Evolutionary conservation across 768 basidiomycete species (phyloP).

Genomic region (Leccinum incarnatum): DNA sequence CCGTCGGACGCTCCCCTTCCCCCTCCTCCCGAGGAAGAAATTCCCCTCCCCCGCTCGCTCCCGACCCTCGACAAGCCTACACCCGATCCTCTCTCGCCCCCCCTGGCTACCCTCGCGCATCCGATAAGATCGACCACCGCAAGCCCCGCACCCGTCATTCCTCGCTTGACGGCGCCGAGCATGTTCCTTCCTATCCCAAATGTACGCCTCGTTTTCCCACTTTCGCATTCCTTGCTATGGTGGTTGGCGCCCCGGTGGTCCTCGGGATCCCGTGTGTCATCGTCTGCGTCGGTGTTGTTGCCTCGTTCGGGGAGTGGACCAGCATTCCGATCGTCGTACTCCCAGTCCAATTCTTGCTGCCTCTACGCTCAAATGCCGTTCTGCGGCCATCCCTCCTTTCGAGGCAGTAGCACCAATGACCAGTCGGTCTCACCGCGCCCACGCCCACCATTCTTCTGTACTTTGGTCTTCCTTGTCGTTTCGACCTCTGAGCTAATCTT

Average conservation of each 20-base stretch:
- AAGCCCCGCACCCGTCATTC: conserved; percentile 42
- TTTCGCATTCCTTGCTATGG: conserved; percentile 56
- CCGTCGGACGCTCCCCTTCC: background rate
- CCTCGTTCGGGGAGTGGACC: conserved; percentile 1
- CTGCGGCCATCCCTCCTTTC: background rate
- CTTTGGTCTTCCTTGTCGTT: background rate
- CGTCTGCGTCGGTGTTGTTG: conserved; percentile 37
- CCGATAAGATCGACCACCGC: background rate
- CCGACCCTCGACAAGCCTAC: conserved; percentile 52
- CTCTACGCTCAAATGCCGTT: conserved; percentile 4
- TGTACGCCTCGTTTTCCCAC: conserved; percentile 55
- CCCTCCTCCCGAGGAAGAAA: conserved; percentile 28
- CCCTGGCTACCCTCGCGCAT: conserved; percentile 39
- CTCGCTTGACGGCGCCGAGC: conserved; percentile 65
- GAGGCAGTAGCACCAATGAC: conserved; percentile 7
- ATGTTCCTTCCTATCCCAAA: conserved; percentile 91
- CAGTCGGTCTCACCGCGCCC: background rate
- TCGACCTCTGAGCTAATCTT: conserved; percentile 5
- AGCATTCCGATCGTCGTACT: background rate
- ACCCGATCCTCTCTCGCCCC: conserved; percentile 34
- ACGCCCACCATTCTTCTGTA: conserved; percentile 2
- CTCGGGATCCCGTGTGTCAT: conserved; percentile 35
- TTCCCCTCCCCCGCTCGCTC: conserved; percentile 34
- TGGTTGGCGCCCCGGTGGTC: conserved; percentile 45
- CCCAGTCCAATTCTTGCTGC: background rate